phyloP scores from a whole-genome alignment of 2,329 filamentous ascomycete species.

The Paraconiothyrium brasiliense region DNA sequence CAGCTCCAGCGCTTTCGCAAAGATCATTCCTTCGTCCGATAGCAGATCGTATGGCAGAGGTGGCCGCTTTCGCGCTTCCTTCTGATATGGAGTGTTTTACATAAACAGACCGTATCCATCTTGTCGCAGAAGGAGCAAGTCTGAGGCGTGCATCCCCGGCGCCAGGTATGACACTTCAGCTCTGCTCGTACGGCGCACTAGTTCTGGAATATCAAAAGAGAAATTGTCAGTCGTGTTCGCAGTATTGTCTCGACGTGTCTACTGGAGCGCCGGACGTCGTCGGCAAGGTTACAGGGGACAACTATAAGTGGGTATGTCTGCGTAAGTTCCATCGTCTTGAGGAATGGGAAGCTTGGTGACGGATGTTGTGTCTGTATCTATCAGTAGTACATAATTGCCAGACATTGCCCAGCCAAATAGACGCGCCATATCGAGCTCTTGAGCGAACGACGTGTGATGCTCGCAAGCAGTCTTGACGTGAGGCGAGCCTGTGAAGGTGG shows the following conservation, averaged over 20 bases:
- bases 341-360: conserved; percentile 50
- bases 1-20: conserved; percentile 47
- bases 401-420: conserved; percentile 18
- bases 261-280: conserved; percentile 41
- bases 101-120: conserved; percentile 41
- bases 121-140: conserved; percentile 56
- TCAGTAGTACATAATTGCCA: conserved; percentile 18
- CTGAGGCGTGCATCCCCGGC: conserved; percentile 57
- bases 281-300: conserved; percentile 44
- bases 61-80: conserved; percentile 49
- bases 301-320: conserved; percentile 44
- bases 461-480: background rate
- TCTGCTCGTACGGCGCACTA: conserved; percentile 50
- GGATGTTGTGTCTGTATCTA: conserved; percentile 27
- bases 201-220: conserved; percentile 56
- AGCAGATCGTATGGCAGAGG: conserved; percentile 54
- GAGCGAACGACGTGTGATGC: background rate
- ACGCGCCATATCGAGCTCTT: conserved; percentile 28
- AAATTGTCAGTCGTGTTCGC: conserved; percentile 37
- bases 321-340: conserved; percentile 51
- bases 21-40: conserved; percentile 51
- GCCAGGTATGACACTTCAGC: conserved; percentile 56
- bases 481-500: background rate
- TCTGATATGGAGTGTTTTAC: conserved; percentile 53
- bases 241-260: conserved; percentile 44